Evolutionary conservation across 2,329 filamentous ascomycete species (phyloP).

Genomic region (Penicillium verrucosum): DNA sequence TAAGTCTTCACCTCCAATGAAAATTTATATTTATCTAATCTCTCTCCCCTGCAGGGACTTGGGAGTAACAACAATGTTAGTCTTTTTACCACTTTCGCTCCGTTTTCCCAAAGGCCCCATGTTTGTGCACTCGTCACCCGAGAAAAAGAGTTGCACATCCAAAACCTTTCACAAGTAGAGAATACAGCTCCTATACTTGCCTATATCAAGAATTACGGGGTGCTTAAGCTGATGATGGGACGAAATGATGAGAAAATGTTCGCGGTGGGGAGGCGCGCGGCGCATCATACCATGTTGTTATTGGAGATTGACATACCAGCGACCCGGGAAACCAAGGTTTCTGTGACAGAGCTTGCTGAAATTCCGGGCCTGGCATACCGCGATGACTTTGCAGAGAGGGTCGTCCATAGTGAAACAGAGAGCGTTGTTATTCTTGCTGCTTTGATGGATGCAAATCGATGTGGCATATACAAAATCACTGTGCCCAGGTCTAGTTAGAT

Average conservation of each 20-base stretch:
- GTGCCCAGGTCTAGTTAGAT: neutral
- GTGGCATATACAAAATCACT: neutral
- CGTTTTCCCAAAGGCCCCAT: neutral
- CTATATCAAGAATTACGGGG: neutral
- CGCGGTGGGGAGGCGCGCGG: neutral
- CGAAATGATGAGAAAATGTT: neutral
- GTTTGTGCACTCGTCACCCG: neutral
- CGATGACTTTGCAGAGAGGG: neutral
- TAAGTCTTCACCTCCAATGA: neutral
- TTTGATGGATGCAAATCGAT: neutral
- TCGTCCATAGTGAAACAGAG: neutral
- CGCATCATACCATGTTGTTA: neutral
- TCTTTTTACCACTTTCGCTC: neutral
- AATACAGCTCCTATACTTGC: too few relatives aligned
- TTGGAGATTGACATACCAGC: neutral
- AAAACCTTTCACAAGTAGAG: neutral
- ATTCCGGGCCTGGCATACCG: neutral
- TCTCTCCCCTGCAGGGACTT: neutral
- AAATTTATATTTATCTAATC: neutral
- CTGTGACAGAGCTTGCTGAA: neutral
- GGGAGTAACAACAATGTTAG: neutral
- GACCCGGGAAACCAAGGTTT: neutral
- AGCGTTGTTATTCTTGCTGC: neutral
- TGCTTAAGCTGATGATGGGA: neutral
- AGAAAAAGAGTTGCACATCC: neutral